Percentiles rank a stretch among this genome's conserved stretches.
These are phyloP conservation scores for Polyplosphaeria fusca DNA, from an alignment of 495 filamentous ascomycete genomes.

Conservation along the genomic window DNA sequence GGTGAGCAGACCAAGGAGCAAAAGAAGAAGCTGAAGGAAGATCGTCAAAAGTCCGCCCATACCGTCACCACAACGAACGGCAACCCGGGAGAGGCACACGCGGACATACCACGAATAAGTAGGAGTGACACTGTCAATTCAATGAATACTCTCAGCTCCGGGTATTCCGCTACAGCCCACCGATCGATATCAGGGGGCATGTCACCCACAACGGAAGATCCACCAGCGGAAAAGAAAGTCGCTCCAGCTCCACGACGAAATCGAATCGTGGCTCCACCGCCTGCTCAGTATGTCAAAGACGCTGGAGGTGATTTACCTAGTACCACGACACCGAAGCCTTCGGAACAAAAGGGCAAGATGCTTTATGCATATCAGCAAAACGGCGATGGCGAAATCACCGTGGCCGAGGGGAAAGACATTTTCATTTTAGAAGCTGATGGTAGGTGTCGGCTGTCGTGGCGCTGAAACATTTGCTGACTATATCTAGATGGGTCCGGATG, in stretches of 20 bases:
- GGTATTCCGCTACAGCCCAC: slow-evolving; percentile 75
- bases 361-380: slow-evolving; percentile 78
- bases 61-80: slow-evolving; percentile 39
- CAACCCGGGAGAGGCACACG: slow-evolving; percentile 38
- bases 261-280: slow-evolving; percentile 82
- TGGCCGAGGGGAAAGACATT: slow-evolving; percentile 73
- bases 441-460: slow-evolving; percentile 47
- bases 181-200: slow-evolving; percentile 62
- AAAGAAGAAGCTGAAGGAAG: slow-evolving; percentile 82
- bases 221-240: slow-evolving; percentile 41
- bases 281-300: slow-evolving; percentile 64
- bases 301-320: slow-evolving; percentile 36
- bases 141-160: slow-evolving; percentile 88
- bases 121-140: slow-evolving; percentile 68
- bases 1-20: slow-evolving; percentile 92
- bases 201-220: slow-evolving; percentile 47
- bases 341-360: slow-evolving; percentile 78
- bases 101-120: slow-evolving; percentile 55
- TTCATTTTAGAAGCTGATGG: slow-evolving; percentile 82
- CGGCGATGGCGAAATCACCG: slow-evolving; percentile 74
- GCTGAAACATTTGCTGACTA: not conserved
- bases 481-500: slow-evolving; percentile 81
- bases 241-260: slow-evolving; percentile 52
- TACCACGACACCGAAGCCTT: slow-evolving; percentile 45
- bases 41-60: slow-evolving; percentile 76